Conservation (phyloP, 148 eudicot genomes). For the Drosera capensis region DNA sequence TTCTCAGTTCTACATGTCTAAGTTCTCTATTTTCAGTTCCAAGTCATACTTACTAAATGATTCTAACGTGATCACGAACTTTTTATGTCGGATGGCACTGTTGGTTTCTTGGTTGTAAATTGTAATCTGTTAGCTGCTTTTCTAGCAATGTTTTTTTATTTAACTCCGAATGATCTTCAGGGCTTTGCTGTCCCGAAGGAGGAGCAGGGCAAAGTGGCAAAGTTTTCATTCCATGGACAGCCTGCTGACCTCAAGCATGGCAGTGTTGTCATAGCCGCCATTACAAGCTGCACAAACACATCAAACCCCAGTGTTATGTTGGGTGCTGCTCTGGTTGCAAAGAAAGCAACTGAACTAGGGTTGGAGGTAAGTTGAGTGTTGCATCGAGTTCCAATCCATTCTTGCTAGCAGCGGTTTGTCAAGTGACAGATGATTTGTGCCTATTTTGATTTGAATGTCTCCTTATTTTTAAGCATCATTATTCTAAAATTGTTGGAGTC, state of each 20-base stretch:
- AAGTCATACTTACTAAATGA: too few species aligned
- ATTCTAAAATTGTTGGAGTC: background rate
- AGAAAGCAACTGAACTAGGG: slow-evolving; percentile 90
- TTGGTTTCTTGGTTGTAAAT: too few species aligned
- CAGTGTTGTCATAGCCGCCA: slow-evolving; percentile 62
- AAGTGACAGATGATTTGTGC: background rate
- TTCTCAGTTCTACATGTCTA: background rate
- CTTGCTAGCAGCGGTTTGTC: background rate
- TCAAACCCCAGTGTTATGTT: slow-evolving; percentile 71
- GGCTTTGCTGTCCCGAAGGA: slow-evolving; percentile 61
- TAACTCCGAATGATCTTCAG: slow-evolving; percentile 12
- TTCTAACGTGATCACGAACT: too few species aligned
- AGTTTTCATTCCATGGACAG: slow-evolving; percentile 45
- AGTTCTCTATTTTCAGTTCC: background rate
- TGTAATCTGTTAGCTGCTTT: background rate
- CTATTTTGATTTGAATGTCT: background rate
- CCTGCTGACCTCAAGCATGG: slow-evolving; percentile 61
- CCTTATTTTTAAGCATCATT: background rate
- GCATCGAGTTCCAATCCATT: background rate
- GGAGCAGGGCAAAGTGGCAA: slow-evolving; percentile 39
- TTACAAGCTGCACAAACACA: slow-evolving; percentile 60
- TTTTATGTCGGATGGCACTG: too few species aligned
- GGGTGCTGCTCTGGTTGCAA: slow-evolving; percentile 96
- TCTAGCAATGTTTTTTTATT: too few species aligned
- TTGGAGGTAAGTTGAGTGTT: slow-evolving; percentile 49